Percentiles rank a stretch among this genome's conserved stretches.
Evolutionary conservation across 306 rosid species (phyloP).

Genomic region (Glycyrrhiza uralensis): DNA sequence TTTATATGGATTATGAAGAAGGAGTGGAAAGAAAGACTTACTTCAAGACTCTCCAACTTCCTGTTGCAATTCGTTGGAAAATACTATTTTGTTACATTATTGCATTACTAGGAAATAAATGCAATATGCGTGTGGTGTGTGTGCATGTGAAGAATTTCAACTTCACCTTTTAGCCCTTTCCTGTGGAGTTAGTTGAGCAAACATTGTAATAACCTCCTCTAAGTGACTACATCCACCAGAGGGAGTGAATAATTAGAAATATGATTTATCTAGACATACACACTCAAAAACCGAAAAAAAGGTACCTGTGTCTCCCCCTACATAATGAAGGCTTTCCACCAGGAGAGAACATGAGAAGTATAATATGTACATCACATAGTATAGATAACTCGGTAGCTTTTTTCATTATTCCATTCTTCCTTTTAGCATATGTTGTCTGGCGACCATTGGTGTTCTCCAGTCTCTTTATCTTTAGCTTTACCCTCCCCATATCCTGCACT

Average conservation of each 20-base stretch:
- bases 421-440: conserved; percentile 81
- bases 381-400: conserved; percentile 88
- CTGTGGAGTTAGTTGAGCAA: too few relatives aligned
- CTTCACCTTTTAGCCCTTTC: too few relatives aligned
- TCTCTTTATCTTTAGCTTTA: conserved; percentile 82
- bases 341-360: conserved; percentile 98
- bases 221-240: too few relatives aligned
- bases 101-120: too few relatives aligned
- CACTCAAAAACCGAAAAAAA: too few relatives aligned
- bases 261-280: too few relatives aligned
- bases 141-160: too few relatives aligned
- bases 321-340: conserved; percentile 80
- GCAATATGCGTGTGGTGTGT: too few relatives aligned
- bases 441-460: conserved; percentile 78
- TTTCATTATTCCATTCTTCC: conserved; percentile 75
- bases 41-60: conserved; percentile 90
- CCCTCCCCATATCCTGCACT: conserved; percentile 86
- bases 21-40: conserved; percentile 41
- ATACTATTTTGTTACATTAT: conserved; percentile 14
- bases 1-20: neutral
- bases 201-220: too few relatives aligned
- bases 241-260: too few relatives aligned
- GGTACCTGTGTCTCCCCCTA: too few relatives aligned
- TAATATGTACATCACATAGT: conserved; percentile 75
- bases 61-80: conserved; percentile 50